Evolutionary conservation across 176 grass and related monocot genomes (phyloP).

Genomic region (Musa itinerans): DNA sequence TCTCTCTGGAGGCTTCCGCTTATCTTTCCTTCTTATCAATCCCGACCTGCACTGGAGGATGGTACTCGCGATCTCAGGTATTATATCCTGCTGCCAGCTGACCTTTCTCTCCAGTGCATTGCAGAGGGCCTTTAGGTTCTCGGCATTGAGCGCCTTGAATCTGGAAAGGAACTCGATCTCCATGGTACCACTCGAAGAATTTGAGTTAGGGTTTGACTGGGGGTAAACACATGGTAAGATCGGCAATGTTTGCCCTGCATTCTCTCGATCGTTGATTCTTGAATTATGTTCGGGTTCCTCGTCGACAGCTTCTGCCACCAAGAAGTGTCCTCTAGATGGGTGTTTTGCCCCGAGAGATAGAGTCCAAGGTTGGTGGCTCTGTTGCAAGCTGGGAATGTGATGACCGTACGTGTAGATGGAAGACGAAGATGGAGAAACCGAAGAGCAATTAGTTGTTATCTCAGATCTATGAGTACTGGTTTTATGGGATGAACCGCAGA

Average conservation of each 20-base stretch:
- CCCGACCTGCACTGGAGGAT: constrained; percentile 72
- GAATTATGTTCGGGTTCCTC: background rate
- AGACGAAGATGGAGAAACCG: constrained; percentile 23
- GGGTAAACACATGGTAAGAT: background rate
- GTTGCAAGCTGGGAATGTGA: constrained; percentile 2
- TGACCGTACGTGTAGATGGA: constrained; percentile 16
- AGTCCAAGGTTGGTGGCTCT: background rate
- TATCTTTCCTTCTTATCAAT: constrained; percentile 41
- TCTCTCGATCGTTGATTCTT: no score
- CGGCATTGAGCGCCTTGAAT: constrained; percentile 73
- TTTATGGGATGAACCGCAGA: constrained; percentile 26
- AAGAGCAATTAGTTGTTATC: constrained; percentile 63
- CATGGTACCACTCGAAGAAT: constrained; percentile 19
- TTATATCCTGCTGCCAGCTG: constrained; percentile 29
- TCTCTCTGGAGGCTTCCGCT: background rate
- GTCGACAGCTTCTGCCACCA: constrained; percentile 1
- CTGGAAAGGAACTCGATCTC: constrained; percentile 25
- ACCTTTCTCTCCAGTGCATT: constrained; percentile 42
- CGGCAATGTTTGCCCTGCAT: no score
- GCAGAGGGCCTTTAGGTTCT: constrained; percentile 77
- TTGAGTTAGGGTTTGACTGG: constrained; percentile 19
- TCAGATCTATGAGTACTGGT: constrained; percentile 34
- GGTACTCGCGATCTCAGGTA: constrained; percentile 50
- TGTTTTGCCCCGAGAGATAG: no score
- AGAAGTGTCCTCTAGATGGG: background rate